Base-by-base conservation (phyloP, 306 rosid species). In the Acacia acuminata region DNA sequence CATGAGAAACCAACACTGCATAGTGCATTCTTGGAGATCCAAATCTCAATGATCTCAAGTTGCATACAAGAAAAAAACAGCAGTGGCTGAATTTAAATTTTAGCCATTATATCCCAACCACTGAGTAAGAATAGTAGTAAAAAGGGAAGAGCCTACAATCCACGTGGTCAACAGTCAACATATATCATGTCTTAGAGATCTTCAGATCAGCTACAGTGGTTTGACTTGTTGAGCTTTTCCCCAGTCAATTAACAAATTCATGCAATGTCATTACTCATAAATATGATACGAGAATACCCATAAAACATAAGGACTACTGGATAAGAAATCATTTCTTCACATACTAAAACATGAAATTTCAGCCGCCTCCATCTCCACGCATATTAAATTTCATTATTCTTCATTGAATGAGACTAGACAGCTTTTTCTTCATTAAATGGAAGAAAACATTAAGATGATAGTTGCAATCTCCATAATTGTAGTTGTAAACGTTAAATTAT, bases 1-100 rank as follows among this genome's bases (percentile, higher is more conserved):
- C 43, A 86, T 42, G 77, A 83, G 42, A 34, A 82, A 74, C 69
- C 80, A 78, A 80, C 71, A 82, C 71, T 68, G 51, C 44, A 16
- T 72, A 44, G 58, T 68, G 73, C 22, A 47, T 76, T 69, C 25
- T 56, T 38, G 72, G 72, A 75, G 10, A 81, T 71, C 71, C 77
- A 22, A 71, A 72, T 43, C 43, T 68, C 69, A n/a, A 63, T 42
- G 72, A 48, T 80, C 32, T 61, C 68, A 70, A 78, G 82, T 42
- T 70, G 60, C 38, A 79, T 61, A 32, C 75, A 47, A 13, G 51
- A 78, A 87, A 47, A 71, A 40, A 84, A 71, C 68, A 81, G 60
- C 44, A 53, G 19, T 64, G 15, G 69, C 58, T 20, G 55, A 42
- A 81, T 73, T 42, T 78, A 50, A 71, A 19, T 81, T 19, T 71